Conservation (phyloP, 768 basidiomycete genomes). For the Heimioporus sp. region DNA sequence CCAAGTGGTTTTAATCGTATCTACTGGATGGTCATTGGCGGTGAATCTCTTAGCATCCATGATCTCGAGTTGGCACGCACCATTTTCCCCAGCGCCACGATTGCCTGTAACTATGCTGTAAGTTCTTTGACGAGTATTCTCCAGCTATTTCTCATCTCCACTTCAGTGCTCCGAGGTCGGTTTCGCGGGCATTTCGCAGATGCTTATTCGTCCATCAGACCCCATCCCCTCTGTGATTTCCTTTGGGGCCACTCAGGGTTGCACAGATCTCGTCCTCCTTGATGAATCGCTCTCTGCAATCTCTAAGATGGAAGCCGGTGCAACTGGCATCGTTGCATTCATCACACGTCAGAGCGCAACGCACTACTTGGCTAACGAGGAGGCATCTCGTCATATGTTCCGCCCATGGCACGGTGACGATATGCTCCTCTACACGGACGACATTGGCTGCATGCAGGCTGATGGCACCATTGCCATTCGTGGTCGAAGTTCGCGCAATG, state of each 20-base stretch:
- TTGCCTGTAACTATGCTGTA: slow-evolving; percentile 32
- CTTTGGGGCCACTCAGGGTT: slow-evolving; percentile 28
- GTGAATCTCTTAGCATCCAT: slow-evolving; percentile 24
- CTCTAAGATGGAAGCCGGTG: slow-evolving; percentile 17
- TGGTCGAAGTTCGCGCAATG: slow-evolving; percentile 29
- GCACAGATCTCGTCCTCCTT: slow-evolving; percentile 27
- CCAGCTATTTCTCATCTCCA: neutral
- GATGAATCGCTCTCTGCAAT: slow-evolving; percentile 22
- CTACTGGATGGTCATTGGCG: slow-evolving; percentile 35
- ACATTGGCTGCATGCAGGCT: slow-evolving; percentile 25
- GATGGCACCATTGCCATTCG: slow-evolving; percentile 28
- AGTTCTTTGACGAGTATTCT: neutral
- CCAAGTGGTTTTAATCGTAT: slow-evolving; percentile 24
- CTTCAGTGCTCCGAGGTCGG: slow-evolving; percentile 30
- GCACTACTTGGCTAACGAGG: slow-evolving; percentile 26
- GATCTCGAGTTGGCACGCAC: slow-evolving; percentile 26
- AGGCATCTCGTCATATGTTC: slow-evolving; percentile 29
- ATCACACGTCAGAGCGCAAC: slow-evolving; percentile 27
- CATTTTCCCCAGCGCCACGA: slow-evolving; percentile 24
- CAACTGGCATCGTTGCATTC: slow-evolving; percentile 28
- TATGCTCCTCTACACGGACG: slow-evolving; percentile 28
- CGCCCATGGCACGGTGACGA: slow-evolving; percentile 22
- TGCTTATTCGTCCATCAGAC: slow-evolving; percentile 27
- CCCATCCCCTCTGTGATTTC: slow-evolving; percentile 25
- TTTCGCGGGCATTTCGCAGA: slow-evolving; percentile 30